Evolutionary conservation across 2,329 filamentous ascomycete species (phyloP), one percentile per base, ranked within the genome.

Genomic region (Penicillium sp.): DNA sequence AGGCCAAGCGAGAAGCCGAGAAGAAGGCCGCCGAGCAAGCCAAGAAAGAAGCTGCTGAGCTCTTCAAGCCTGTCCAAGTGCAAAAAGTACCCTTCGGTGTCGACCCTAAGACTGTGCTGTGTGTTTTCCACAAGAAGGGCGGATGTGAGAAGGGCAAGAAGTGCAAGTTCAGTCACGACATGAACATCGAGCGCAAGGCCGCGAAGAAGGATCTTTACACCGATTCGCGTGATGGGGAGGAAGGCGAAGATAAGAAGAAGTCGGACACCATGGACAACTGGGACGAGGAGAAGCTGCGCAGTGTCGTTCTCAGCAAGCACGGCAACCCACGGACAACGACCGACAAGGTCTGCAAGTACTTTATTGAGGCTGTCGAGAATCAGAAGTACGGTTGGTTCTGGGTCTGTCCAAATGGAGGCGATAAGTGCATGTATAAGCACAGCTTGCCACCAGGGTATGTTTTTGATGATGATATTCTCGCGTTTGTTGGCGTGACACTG

Each of bases 381-480:
- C 88, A 90, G 63, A 98, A 97, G 73, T 98, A 98, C 64, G 93
- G 93, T 54, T 98, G 93, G 93, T 97, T 98, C 74, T 98, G 93
- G 93, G 79, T 83, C 50, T 98, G 93, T 79, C 93, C 93, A 40
- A 97, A 97, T 65, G 90, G 90, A 56, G 91, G 88, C 55, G 86
- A 98, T 67, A 88, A 95, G 72, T 98, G 93, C 86, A 97, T 93
- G 85, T 98, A 98, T 69, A 90, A 87, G 73, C 93, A 98, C 71
- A 90, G 87, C 63, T 78, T 98, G 62, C 93, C 94, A 60, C 87
- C 90, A 64, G 93, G 93, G 88, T 94, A 82, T 65, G 86, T 81
- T 9, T n/a, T 53, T 27, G 25, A 5, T 1, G 18, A 18, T 18
- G 18, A 18, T 18, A 18, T 18, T 18, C 18, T 18, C 18, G 18